Evolutionary conservation across 192 early-diverging fungal genomes (phyloP), one percentile per base, ranked within the genome.

Genomic region (Coemansia sp.): DNA sequence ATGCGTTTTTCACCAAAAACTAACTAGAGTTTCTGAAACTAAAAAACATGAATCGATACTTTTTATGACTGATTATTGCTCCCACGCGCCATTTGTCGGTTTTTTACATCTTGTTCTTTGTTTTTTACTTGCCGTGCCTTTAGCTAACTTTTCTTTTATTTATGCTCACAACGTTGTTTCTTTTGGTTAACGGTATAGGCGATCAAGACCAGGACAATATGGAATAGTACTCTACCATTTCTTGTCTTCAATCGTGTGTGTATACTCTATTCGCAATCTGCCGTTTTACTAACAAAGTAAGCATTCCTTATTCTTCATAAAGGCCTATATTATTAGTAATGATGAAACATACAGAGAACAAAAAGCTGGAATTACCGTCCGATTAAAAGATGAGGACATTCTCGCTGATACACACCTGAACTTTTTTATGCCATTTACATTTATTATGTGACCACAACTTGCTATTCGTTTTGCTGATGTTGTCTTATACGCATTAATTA

Each of bases 301-400:
- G 32, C 41, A 43, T 43, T 47, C 6, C 36, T 26, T 3, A 26
- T 26, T 26, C 16, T 56, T 16, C 19, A 22, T 32, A 43, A 51
- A 41, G 12, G 41, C 10, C 6, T 42, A 22, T 22, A 8, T 41
- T 18, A 13, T 22, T 48, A 51, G 55, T 66, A 51, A 76, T 70
- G 86, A 87, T 89, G 88, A 85, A 63, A 82, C 71, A 83, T 64
- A 76, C 58, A 73, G 79, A 86, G 66, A 88, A 86, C 75, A 86
- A 85, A 85, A 85, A 85, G 85, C 86, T 90, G 88, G 88, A 90
- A 90, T 90, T 90, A 90, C 88, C 88, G 88, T 83, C 88, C 84
- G 87, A 90, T 65, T 54, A 72, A 69, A 51, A 69, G 71, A 84
- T 87, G 88, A 88, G 79, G 88, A 85, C 78, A 84, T 87, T 88